Evolutionary conservation across 2,329 filamentous ascomycete species (phyloP), one percentile per base, ranked within the genome.

Genomic region (Stemphylium vesicarium): DNA sequence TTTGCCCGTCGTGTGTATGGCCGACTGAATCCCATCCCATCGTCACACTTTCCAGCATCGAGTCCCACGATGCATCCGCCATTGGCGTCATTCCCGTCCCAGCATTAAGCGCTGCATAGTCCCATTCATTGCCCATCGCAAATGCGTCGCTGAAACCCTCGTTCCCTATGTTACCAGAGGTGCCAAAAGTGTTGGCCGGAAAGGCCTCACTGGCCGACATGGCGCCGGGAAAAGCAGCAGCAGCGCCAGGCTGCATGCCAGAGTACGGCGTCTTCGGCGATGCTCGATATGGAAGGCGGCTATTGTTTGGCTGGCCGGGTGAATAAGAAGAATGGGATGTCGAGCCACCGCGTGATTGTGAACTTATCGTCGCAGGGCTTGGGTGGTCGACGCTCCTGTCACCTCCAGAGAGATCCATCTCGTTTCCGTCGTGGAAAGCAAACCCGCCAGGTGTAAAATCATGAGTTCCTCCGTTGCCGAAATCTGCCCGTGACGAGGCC

Each of bases 251-350:
- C 22, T 43, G 9, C 40, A 40, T 33, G 15, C 38, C 33, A 43
- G 37, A 43, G n/a, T 44, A 44, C 7, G 54, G 29, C 38, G 47
- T 35, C 38, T 69, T 55, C 4, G 71, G 71, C 0, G 69, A 73
- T 3, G 68, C 60, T 12, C 71, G 68, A 44, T 73, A 74, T n/a
- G 64, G 65, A 2, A 69, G 57, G 12, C 63, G 60, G 15, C 63
- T 64, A 39, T 72, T 62, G 22, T 58, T 58, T 38, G 60, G 65
- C 20, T 65, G 64, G 24, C 62, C 61, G 9, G 73, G 71, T 0
- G 73, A 75, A 46, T 72, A 75, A 2, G 73, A 75, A 1, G 70
- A 71, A 7, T 74, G 73, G 2, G 70, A 72, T n/a, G 69, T 71
- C 9, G 73, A 71, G 35, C 66, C 69, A 12, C 64, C 66, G 18